Conservation (phyloP, 2,329 filamentous ascomycete species). For the Gremmenia infestans region DNA sequence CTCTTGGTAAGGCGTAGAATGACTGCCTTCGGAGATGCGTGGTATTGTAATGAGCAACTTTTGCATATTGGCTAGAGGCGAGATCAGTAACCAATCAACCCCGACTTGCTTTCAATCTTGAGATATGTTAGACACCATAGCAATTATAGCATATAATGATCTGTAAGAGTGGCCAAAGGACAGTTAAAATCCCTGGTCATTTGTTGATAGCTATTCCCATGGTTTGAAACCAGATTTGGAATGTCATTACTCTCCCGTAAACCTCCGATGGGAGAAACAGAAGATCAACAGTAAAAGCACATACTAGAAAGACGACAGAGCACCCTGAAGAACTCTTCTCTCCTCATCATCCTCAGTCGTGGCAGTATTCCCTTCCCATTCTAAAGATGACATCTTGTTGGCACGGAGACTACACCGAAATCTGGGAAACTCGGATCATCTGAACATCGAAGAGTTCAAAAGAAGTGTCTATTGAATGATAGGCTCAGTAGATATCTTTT, state of each 20-base stretch:
- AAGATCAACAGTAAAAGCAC: slow-evolving; percentile 31
- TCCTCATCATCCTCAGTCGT: slow-evolving; percentile 65
- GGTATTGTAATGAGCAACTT: slow-evolving; percentile 79
- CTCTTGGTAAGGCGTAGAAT: slow-evolving; percentile 83
- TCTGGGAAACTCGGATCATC: not conserved
- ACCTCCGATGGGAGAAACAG: not conserved
- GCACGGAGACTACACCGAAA: not conserved
- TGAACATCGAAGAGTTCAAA: not conserved
- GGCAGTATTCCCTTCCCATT: slow-evolving; percentile 46
- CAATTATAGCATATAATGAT: too few species aligned
- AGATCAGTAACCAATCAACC: not conserved
- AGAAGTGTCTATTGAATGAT: not conserved
- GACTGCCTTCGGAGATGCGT: slow-evolving; percentile 87
- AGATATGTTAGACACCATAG: too few species aligned
- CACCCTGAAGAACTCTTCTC: slow-evolving; percentile 69
- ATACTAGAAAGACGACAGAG: slow-evolving; percentile 86
- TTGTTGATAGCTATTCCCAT: too few species aligned
- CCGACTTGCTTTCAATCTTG: too few species aligned
- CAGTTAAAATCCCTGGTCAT: too few species aligned
- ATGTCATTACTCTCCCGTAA: too few species aligned
- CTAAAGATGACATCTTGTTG: slow-evolving; percentile 8
- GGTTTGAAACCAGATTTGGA: too few species aligned
- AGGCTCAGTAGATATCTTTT: too few species aligned
- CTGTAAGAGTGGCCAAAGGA: too few species aligned
- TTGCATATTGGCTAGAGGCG: slow-evolving; percentile 70